A percentile compares a stretch with the other conserved stretches of the same genome.
phyloP scores from a whole-genome alignment of 371 early-diverging fungal species.

The Lichtheimia hyalospora region DNA sequence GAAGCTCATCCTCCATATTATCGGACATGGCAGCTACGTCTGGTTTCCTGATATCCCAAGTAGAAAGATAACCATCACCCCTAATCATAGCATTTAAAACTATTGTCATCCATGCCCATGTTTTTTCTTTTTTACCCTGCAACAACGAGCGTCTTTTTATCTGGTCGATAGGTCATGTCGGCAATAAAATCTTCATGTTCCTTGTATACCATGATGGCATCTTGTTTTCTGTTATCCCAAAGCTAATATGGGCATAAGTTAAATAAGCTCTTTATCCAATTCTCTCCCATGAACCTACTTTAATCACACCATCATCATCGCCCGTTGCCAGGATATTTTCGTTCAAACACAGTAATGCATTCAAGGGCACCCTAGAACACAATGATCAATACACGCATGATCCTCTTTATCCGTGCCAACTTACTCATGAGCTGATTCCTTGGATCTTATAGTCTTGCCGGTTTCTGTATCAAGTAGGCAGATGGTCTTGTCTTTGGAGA shows the following conservation, averaged over 20 bases:
- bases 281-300: slow-evolving; percentile 36
- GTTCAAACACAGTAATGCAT: slow-evolving; percentile 65
- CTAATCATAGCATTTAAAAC: slow-evolving; percentile 33
- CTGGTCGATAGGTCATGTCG: slow-evolving; percentile 67
- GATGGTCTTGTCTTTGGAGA: slow-evolving; percentile 81
- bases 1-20: slow-evolving; percentile 90
- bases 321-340: slow-evolving; percentile 83
- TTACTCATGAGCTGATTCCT: slow-evolving; percentile 77
- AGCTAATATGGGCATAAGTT: slow-evolving; percentile 32
- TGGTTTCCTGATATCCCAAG: slow-evolving; percentile 85
- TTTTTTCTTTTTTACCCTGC: slow-evolving; percentile 44
- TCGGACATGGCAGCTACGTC: slow-evolving; percentile 80
- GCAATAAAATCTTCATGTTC: slow-evolving; percentile 91
- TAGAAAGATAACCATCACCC: slow-evolving; percentile 89
- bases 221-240: slow-evolving; percentile 84
- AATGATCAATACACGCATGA: background rate
- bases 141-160: slow-evolving; percentile 70
- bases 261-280: background rate
- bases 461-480: slow-evolving; percentile 71
- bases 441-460: slow-evolving; percentile 55
- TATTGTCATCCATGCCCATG: background rate
- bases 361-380: slow-evolving; percentile 64
- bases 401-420: background rate
- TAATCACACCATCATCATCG: slow-evolving; percentile 89
- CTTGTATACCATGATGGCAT: slow-evolving; percentile 63